Evolutionary conservation across 208 protist species (phyloP), one percentile per base, ranked within the genome.

Genomic region (Blastocrithidia nonstop): DNA sequence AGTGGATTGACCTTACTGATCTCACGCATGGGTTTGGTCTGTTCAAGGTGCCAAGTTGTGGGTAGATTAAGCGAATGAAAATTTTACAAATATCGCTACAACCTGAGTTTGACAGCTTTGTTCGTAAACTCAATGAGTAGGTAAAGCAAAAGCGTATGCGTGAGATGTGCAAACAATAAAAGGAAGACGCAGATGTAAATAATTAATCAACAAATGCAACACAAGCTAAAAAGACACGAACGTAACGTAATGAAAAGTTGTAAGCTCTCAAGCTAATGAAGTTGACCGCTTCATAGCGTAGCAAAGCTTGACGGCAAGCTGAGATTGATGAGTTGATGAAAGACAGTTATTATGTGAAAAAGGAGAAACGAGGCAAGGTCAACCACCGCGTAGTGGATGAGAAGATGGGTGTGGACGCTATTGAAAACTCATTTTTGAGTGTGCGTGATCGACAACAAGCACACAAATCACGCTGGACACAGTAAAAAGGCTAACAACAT

Each of bases 11-110:
- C 50, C 61, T 99, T 16, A 85, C 82, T 17, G 82, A 95, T 41
- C 78, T 98, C 23, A 92, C 89, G 20, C 78, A 95, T 55, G 70
- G 76, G 23, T 97, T 96, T 56, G 89, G 57, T 6, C 69, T 96
- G 6, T 83, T 89, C 43, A 88, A 77, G 55, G 64, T 95, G 7
- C 92, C 92, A 8, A 93, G 58, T 53, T 90, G 84, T 48, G 79
- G 81, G 21, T 84, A 95, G 51, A 89, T 95, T 41, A 69, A 70
- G 45, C 67, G 78, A 23, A 91, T 95, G 80, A 66, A 52, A 15
- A 54, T 84, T 9, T 48, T 92, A 21, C 53, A 43, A 24, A 76
- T 95, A 39, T 81, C 80, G 1, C 61, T 95, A 32, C 82, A 90
- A 55, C 68, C 68, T 13, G 81, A 93, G 59, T 83, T 95, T 33